Evolutionary conservation across 805 yeast species (phyloP).

Genomic region (Jamesozyma jinghongensis): DNA sequence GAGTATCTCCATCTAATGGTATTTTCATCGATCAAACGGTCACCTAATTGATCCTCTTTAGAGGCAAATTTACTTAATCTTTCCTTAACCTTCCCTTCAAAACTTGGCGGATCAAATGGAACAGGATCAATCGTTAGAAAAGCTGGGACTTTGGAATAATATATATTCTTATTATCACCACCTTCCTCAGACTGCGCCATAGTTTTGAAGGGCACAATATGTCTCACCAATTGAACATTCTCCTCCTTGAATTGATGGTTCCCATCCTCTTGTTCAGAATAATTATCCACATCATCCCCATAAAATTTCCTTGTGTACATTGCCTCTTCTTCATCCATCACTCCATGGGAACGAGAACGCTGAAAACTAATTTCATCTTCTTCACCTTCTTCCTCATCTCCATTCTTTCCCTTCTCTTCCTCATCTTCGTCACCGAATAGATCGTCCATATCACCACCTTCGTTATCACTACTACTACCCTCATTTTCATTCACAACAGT

Average conservation of each 20-base stretch:
- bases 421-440: constrained; percentile 33
- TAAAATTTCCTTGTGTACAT: constrained; percentile 30
- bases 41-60: constrained; percentile 47
- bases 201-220: constrained; percentile 38
- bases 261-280: constrained; percentile 26
- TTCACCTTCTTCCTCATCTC: constrained; percentile 19
- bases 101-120: constrained; percentile 73
- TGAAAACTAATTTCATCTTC: constrained; percentile 12
- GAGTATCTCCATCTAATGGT: constrained; percentile 93
- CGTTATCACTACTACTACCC: constrained; percentile 8
- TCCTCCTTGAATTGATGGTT: constrained; percentile 29
- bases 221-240: constrained; percentile 33
- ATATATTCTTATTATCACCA: constrained; percentile 29
- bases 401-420: constrained; percentile 16
- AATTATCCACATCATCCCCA: constrained; percentile 25
- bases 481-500: constrained; percentile 5
- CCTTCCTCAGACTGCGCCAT: constrained; percentile 9
- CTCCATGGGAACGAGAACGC: constrained; percentile 19
- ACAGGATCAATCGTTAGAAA: constrained; percentile 74
- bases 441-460: constrained; percentile 35
- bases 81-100: constrained; percentile 41
- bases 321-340: constrained; percentile 32
- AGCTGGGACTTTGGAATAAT: constrained; percentile 65
- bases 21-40: constrained; percentile 64
- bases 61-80: constrained; percentile 27